These are phyloP conservation scores for Cavenderia fasciculata DNA, from an alignment of 78 protist genomes.

Conservation along the genomic window DNA sequence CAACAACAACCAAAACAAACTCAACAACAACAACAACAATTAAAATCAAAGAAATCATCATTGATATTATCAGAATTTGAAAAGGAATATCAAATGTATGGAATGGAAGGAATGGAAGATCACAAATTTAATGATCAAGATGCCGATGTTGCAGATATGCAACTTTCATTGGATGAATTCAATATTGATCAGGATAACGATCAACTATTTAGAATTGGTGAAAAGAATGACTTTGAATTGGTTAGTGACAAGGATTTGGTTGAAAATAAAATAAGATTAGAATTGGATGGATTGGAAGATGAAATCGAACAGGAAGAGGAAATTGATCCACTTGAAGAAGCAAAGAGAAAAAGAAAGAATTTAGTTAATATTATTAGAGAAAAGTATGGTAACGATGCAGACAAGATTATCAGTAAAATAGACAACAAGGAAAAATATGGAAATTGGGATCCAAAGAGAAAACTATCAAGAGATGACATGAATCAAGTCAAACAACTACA, in stretches of 20 bases:
- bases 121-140: slow-evolving; percentile 60
- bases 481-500: not conserved
- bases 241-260: not conserved
- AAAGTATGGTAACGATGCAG: slow-evolving; percentile 39
- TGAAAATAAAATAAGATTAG: not conserved
- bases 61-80: not conserved
- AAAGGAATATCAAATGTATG: slow-evolving; percentile 19
- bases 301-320: not conserved
- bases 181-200: not conserved
- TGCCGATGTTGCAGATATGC: not conserved
- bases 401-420: slow-evolving; percentile 16
- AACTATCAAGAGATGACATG: slow-evolving; percentile 16
- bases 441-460: slow-evolving; percentile 32
- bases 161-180: not conserved
- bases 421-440: slow-evolving; percentile 5
- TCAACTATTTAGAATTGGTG: no score
- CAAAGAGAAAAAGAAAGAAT: not conserved
- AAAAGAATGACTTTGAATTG: no score
- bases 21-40: not conserved
- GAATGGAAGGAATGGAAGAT: slow-evolving; percentile 74
- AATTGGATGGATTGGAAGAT: not conserved
- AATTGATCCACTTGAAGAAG: not conserved
- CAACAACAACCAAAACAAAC: not conserved
- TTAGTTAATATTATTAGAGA: not conserved
- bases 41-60: no score